Evolutionary conservation across 768 basidiomycete species (phyloP).

Genomic region (Chiua virens): DNA sequence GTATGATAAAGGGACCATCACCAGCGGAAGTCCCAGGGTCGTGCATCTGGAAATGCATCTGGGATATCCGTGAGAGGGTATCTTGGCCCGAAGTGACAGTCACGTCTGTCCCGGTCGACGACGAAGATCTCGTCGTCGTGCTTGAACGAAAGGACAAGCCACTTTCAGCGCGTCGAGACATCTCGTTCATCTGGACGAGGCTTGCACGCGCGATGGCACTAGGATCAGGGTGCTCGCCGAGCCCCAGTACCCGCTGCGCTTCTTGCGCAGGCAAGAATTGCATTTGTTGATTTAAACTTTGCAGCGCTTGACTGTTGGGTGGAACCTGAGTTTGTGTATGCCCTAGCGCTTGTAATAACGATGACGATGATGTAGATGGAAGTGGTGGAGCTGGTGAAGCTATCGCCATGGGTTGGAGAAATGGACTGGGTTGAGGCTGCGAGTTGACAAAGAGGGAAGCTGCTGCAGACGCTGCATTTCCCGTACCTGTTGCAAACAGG

Average conservation of each 20-base stretch:
- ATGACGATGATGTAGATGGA: constrained; percentile 19
- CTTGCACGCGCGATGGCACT: constrained; percentile 62
- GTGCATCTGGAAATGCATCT: constrained; percentile 46
- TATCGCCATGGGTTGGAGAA: constrained; percentile 23
- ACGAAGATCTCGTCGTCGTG: constrained; percentile 14
- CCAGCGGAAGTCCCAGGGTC: constrained; percentile 25
- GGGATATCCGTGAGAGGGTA: constrained; percentile 49
- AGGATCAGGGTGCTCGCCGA: constrained; percentile 44
- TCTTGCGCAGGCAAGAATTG: constrained; percentile 58
- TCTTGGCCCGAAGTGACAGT: constrained; percentile 35
- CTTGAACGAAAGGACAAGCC: constrained; percentile 28
- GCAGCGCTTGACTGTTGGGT: constrained; percentile 4
- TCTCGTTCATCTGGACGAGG: constrained; percentile 77
- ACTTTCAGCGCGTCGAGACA: constrained; percentile 61
- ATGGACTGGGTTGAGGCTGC: constrained; percentile 31
- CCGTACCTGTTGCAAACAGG: constrained; percentile 21
- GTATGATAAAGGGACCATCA: constrained; percentile 29
- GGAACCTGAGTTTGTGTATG: constrained; percentile 11
- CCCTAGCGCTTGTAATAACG: constrained; percentile 27
- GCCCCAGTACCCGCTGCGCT: constrained; percentile 50
- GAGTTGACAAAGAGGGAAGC: constrained; percentile 18
- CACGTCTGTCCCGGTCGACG: constrained; percentile 17
- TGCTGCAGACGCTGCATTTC: constrained; percentile 12
- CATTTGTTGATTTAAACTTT: constrained; percentile 12
- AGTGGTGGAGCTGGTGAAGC: constrained; percentile 18